Evolutionary conservation across 2,329 filamentous ascomycete genomes (phyloP), one percentile per base, ranked within the genome.

Genomic region (Fusarium siculi): DNA sequence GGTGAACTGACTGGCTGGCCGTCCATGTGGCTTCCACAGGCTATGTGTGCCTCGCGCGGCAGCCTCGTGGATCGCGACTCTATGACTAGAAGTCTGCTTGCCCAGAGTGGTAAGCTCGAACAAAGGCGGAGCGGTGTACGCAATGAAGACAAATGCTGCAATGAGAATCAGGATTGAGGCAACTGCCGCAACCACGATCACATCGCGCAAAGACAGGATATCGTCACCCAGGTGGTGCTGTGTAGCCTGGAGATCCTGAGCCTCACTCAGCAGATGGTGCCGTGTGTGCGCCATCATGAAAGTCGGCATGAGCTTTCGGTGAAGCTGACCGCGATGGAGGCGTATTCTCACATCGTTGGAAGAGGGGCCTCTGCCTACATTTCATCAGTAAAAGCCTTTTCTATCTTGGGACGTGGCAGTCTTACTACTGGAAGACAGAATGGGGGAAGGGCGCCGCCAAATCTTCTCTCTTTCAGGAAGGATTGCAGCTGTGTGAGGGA

Each of bases 351-450:
- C 16, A 19, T 44, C 42, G 4, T 16, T 25, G 10, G 16, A 25
- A 25, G 25, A 25, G 25, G 25, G 25, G 25, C 25, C 5, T 7
- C 16, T 18, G 7, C 7, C 42, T 44, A 14, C 16, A 25, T 25
- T 7, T 44, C 16, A 19, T 44, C 42, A 44, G 23, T 19, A 10
- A 25, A 7, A 44, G n/a, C 2, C 9, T 37, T 15, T n/a, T 42
- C 21, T 6, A 4, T 25, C 16, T 25, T 19, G 23, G n/a, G 5
- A 4, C 2, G 4, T 0, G 9, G 42, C n/a, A 18, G 42, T 5
- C n/a, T 43, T 43, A 43, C 42, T 12, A 23, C n/a, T 12, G 42
- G 16, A 16, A 42, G 14, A 10, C n/a, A 3, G 40, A 42, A 6
- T 14, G 11, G 11, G 10, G 14, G 8, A 21, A 42, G 39, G 39